Percentiles rank a stretch among this genome's conserved stretches.
Evolutionary conservation across 805 yeast genomes (phyloP).

Genomic region (Zygosaccharomyces siamensis): DNA sequence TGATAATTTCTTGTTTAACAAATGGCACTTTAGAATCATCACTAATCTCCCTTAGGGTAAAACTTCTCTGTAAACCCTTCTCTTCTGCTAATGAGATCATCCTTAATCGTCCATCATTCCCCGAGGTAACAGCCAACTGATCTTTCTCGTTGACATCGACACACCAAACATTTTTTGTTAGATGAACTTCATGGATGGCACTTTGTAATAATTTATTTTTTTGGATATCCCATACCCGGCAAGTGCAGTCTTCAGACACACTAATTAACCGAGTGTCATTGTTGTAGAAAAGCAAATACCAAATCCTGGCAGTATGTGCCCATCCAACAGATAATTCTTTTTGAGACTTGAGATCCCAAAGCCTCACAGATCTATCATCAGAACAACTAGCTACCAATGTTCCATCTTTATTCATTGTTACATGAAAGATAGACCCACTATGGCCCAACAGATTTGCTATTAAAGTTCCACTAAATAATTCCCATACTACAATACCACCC

Average conservation of each 20-base stretch:
- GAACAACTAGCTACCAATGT: conserved; percentile 71
- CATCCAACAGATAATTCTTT: conserved; percentile 70
- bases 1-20: conserved; percentile 51
- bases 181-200: conserved; percentile 59
- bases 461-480: conserved; percentile 40
- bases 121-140: conserved; percentile 71
- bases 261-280: conserved; percentile 46
- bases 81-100: conserved; percentile 48
- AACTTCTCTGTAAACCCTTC: conserved; percentile 28
- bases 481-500: conserved; percentile 84
- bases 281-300: conserved; percentile 65
- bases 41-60: conserved; percentile 36
- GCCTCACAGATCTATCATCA: conserved; percentile 82
- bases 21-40: conserved; percentile 27
- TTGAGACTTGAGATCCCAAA: conserved; percentile 64
- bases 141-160: conserved; percentile 48
- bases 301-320: conserved; percentile 95
- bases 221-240: conserved; percentile 65
- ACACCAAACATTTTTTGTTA: conserved; percentile 87
- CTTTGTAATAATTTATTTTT: conserved; percentile 26
- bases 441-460: conserved; percentile 63
- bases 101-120: conserved; percentile 85
- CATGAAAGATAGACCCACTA: conserved; percentile 88
- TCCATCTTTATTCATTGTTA: conserved; percentile 54
- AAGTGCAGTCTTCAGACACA: conserved; percentile 83